phyloP scores from a whole-genome alignment of 805 yeast genomes.

The Pichia cabralensis region DNA sequence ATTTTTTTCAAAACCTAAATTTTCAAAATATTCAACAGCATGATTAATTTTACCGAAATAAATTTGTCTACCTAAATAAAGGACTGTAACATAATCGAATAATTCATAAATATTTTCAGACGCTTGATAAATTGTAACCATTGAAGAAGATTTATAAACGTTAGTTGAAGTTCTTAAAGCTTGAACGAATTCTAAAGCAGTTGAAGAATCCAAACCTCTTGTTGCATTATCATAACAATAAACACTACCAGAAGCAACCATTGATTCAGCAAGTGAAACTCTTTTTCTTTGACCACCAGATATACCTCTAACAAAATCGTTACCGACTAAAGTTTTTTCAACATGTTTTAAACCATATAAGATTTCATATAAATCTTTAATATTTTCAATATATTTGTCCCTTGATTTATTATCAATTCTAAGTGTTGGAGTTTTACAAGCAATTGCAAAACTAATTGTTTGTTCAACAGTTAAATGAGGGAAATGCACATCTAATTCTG shows the following conservation, averaged over 20 bases:
- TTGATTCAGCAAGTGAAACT: conserved; percentile 59
- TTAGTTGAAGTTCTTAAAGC: conserved; percentile 52
- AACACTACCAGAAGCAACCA: conserved; percentile 41
- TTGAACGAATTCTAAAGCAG: conserved; percentile 56
- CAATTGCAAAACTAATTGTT: conserved; percentile 44
- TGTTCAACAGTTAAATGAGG: conserved; percentile 45
- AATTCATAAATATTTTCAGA: conserved; percentile 52
- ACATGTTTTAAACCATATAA: conserved; percentile 52
- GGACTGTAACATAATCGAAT: conserved; percentile 51
- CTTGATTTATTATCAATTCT: conserved; percentile 32
- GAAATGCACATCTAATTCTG: conserved; percentile 47
- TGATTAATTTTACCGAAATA: conserved; percentile 45
- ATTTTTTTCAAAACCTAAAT: conserved; percentile 55
- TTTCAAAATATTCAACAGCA: conserved; percentile 45
- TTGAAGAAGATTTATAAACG: conserved; percentile 43
- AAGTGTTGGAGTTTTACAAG: conserved; percentile 44
- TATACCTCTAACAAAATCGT: conserved; percentile 58
- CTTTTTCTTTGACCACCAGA: conserved; percentile 70
- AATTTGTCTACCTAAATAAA: conserved; percentile 53
- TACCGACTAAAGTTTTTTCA: conserved; percentile 53
- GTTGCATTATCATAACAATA: conserved; percentile 65
- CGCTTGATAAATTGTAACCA: conserved; percentile 61
- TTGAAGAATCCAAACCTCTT: conserved; percentile 61
- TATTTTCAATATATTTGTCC: conserved; percentile 30
- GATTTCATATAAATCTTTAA: conserved; percentile 40